Conservation (phyloP, 2,329 filamentous ascomycete genomes). For the Diaporthe australafricana region DNA sequence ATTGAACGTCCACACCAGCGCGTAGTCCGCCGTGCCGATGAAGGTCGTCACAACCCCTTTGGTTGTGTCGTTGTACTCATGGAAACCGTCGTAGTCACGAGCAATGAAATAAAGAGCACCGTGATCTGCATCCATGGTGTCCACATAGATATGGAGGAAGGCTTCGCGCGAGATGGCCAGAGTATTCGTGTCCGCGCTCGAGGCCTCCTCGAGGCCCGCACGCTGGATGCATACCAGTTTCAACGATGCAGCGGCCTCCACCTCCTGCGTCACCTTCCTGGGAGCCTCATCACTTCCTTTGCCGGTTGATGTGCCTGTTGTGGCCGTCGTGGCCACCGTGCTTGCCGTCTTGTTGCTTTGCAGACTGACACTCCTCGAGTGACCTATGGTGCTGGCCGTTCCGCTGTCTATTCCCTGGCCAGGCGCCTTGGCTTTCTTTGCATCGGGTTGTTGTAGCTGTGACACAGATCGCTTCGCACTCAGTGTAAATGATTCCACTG, state of each 20-base stretch:
- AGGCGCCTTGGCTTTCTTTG: conserved; percentile 1
- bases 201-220: not conserved
- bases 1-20: conserved; percentile 44
- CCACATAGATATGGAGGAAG: conserved; percentile 41
- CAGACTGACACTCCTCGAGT: conserved; percentile 32
- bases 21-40: conserved; percentile 42
- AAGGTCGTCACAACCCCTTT: conserved; percentile 40
- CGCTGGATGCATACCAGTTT: conserved; percentile 38
- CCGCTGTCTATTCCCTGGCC: not conserved
- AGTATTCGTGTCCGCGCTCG: conserved; percentile 28
- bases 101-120: conserved; percentile 43
- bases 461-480: not conserved
- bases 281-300: not conserved
- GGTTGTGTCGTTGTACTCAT: conserved; percentile 38
- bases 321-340: conserved; percentile 17
- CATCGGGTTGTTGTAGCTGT: not conserved
- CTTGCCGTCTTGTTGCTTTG: conserved; percentile 26
- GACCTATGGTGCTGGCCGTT: conserved; percentile 5
- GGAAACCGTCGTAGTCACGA: conserved; percentile 44
- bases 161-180: conserved; percentile 41
- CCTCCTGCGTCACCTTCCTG: conserved; percentile 9
- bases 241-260: conserved; percentile 37
- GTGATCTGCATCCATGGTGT: conserved; percentile 40
- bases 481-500: conserved; percentile 11
- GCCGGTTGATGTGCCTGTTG: not conserved